Percentiles rank a stretch among this genome's conserved stretches.
Conservation (phyloP, 31 red algal genomes). For the Asparagopsis taxiformis region DNA sequence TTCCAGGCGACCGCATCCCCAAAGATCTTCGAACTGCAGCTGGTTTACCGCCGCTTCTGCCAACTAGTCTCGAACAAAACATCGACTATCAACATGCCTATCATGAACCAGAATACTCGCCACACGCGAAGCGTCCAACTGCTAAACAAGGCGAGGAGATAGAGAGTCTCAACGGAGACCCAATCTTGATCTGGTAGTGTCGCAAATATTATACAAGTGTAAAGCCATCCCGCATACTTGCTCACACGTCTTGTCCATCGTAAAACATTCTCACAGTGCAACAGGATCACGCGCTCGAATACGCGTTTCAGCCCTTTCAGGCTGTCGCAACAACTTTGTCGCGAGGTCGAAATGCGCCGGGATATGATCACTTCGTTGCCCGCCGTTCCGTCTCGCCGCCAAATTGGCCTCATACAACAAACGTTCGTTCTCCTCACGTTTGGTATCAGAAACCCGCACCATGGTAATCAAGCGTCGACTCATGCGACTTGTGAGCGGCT, state of each 20-base stretch:
- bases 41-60: conserved; percentile 20
- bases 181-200: conserved; percentile 41
- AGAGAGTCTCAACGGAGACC: conserved; percentile 13
- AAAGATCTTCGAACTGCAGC: conserved; percentile 41
- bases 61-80: conserved; percentile 12
- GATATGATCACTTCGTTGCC: conserved; percentile 7
- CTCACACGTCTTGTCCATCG: too few relatives aligned
- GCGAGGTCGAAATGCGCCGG: conserved; percentile 73
- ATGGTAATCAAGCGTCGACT: conserved; percentile 62
- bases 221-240: too few relatives aligned
- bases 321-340: conserved; percentile 61
- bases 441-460: conserved; percentile 38
- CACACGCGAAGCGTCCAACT: conserved; percentile 1
- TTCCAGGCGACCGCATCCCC: conserved; percentile 64
- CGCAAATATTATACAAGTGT: too few relatives aligned
- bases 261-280: conserved; percentile 33
- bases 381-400: not conserved
- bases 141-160: not conserved
- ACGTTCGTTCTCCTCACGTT: conserved; percentile 24
- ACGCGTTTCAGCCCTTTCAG: conserved; percentile 42
- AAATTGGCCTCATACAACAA: not conserved
- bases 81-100: conserved; percentile 39
- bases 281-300: conserved; percentile 32
- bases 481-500: conserved; percentile 63
- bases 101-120: conserved; percentile 25